phyloP scores from a whole-genome alignment of 2,329 filamentous ascomycete genomes.

The Rhynchosporium agropyri region DNA sequence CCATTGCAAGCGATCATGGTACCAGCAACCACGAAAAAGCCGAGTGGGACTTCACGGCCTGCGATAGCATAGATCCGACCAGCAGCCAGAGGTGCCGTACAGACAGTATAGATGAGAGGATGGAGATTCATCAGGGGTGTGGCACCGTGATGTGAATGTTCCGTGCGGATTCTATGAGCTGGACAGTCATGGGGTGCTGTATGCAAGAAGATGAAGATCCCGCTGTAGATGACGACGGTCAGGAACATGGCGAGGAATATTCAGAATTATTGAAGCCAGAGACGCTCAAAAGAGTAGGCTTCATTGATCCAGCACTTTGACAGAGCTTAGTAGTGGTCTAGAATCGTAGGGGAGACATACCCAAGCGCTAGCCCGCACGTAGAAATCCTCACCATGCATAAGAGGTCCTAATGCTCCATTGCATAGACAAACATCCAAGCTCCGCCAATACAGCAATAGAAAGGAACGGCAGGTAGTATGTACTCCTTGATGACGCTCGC shows the following conservation, averaged over 20 bases:
- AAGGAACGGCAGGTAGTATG: conserved; percentile 51
- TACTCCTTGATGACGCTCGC: conserved; percentile 61
- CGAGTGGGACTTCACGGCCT: conserved; percentile 52
- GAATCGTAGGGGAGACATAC: conserved; percentile 44
- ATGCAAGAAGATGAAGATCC: conserved; percentile 39
- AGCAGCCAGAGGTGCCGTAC: conserved; percentile 66
- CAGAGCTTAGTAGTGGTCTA: conserved; percentile 7
- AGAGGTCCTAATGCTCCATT: conserved; percentile 54
- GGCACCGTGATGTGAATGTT: conserved; percentile 27
- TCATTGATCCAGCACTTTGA: conserved; percentile 64
- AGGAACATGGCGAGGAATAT: conserved; percentile 58
- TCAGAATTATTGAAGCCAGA: conserved; percentile 67
- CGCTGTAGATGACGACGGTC: conserved; percentile 51
- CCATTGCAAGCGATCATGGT: conserved; percentile 60
- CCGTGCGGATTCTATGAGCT: conserved; percentile 5
- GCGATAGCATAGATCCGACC: conserved; percentile 67
- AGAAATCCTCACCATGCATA: conserved; percentile 49
- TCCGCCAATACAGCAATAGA: conserved; percentile 52
- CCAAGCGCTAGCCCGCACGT: conserved; percentile 68
- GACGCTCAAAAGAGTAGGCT: conserved; percentile 55
- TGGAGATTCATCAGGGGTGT: conserved; percentile 64
- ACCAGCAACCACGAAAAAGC: conserved; percentile 62
- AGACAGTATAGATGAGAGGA: conserved; percentile 69
- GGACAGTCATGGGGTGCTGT: conserved; percentile 8
- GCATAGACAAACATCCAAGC: conserved; percentile 64